phyloP scores from a whole-genome alignment of 192 early-diverging fungal genomes.

The Endogone sp. region DNA sequence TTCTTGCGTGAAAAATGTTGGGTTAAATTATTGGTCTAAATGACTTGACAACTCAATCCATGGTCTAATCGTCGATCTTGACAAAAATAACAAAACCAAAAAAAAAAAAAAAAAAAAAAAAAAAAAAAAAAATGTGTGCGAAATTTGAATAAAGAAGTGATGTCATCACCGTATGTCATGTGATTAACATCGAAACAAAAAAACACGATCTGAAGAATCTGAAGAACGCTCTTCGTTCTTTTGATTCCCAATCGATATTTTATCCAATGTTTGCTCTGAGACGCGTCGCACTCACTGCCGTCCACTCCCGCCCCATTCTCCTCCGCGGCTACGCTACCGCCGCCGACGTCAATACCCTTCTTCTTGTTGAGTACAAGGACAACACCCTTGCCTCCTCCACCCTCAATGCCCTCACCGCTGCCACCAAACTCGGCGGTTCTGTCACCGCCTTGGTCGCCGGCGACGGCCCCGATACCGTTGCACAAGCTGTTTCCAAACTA shows the following conservation, averaged over 20 bases:
- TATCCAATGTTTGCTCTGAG: background rate
- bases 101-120: too few species aligned
- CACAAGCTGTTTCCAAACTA: slow-evolving; percentile 58
- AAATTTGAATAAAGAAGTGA: too few species aligned
- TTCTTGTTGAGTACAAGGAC: slow-evolving; percentile 89
- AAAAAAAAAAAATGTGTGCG: too few species aligned
- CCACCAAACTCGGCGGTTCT: slow-evolving; percentile 69
- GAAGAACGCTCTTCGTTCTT: too few species aligned
- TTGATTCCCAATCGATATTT: too few species aligned
- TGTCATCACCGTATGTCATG: background rate
- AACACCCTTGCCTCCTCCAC: slow-evolving; percentile 64
- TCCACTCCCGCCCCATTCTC: background rate
- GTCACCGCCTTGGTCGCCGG: slow-evolving; percentile 91
- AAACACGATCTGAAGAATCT: too few species aligned
- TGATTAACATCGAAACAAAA: too few species aligned
- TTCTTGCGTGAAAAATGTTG: too few species aligned
- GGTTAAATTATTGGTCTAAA: too few species aligned
- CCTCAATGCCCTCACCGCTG: slow-evolving; percentile 87
- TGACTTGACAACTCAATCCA: too few species aligned
- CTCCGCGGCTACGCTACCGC: slow-evolving; percentile 44
- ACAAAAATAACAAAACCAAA: too few species aligned
- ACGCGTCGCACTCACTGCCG: background rate
- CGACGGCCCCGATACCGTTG: slow-evolving; percentile 59
- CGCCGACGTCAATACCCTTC: slow-evolving; percentile 67
- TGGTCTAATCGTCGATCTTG: too few species aligned